These are phyloP conservation scores for Comarum palustre DNA, from an alignment of 306 rosid genomes.

Conservation along the genomic window DNA sequence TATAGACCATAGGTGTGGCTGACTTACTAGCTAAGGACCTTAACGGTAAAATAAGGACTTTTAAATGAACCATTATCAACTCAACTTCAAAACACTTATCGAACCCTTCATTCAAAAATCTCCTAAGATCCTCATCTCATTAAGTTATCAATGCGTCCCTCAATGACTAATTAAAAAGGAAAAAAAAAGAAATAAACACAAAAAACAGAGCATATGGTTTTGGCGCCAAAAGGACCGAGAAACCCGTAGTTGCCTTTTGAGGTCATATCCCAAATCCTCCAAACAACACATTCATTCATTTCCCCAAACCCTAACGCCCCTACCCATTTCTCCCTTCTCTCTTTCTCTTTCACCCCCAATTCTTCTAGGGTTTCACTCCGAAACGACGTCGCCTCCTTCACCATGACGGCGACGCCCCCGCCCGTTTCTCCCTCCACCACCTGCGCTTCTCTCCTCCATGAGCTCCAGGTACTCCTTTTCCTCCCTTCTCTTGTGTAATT, in stretches of 20 bases:
- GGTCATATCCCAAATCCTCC: neutral
- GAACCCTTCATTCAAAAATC: too few species aligned
- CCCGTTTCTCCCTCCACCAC: slow-evolving; percentile 76
- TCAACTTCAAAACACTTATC: too few species aligned
- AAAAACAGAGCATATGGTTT: neutral
- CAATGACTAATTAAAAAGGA: too few species aligned
- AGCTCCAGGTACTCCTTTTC: slow-evolving; percentile 62
- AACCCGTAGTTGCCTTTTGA: slow-evolving; percentile 19
- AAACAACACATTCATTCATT: neutral
- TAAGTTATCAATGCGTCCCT: too few species aligned
- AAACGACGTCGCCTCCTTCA: neutral
- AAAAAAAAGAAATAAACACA: too few species aligned
- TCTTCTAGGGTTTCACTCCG: slow-evolving; percentile 24
- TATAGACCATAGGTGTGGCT: too few species aligned
- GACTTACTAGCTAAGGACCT: too few species aligned
- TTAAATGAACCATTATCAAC: too few species aligned
- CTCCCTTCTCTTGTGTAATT: neutral
- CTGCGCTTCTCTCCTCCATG: slow-evolving; percentile 83
- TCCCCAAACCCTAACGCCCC: slow-evolving; percentile 25
- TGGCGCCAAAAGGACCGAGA: slow-evolving; percentile 58
- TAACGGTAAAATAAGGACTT: too few species aligned
- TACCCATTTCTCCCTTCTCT: neutral
- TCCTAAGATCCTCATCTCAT: too few species aligned
- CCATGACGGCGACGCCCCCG: slow-evolving; percentile 39
- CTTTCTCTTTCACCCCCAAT: neutral